A percentile compares a stretch with the other conserved stretches of the same genome.
phyloP scores from a whole-genome alignment of 139 green algal genomes.

The Ettlia oleoabundans region DNA sequence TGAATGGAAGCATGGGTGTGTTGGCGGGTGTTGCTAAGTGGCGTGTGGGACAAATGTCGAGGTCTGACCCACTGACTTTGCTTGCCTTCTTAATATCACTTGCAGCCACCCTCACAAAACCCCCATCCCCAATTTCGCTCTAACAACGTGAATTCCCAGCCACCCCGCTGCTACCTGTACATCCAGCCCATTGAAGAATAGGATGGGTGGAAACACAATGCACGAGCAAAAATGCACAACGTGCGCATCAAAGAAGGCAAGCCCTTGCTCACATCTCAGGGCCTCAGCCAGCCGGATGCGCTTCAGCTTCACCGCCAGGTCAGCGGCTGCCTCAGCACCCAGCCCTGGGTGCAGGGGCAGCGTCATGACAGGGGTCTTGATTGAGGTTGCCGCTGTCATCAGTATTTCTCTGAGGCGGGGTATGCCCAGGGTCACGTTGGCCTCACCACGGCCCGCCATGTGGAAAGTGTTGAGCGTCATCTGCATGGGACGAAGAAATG shows the following conservation, averaged over 20 bases:
- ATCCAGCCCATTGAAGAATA: too few relatives aligned
- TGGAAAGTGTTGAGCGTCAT: constrained; percentile 98
- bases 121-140: too few relatives aligned
- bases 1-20: too few relatives aligned
- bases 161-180: too few relatives aligned
- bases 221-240: neutral
- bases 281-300: constrained; percentile 85
- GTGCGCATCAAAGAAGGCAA: neutral
- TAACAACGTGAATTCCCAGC: too few relatives aligned
- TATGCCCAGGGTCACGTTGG: constrained; percentile 98
- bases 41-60: too few relatives aligned
- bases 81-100: too few relatives aligned
- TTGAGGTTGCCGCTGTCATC: constrained; percentile 87
- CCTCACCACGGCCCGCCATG: constrained; percentile 91
- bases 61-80: too few relatives aligned
- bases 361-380: constrained; percentile 96
- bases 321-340: constrained; percentile 18
- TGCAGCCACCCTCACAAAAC: too few relatives aligned
- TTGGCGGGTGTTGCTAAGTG: too few relatives aligned
- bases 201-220: too few relatives aligned
- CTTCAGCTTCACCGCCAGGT: constrained; percentile 79
- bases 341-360: constrained; percentile 71
- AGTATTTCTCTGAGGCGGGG: constrained; percentile 96
- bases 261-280: constrained; percentile 34
- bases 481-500: constrained; percentile 52